phyloP scores from a whole-genome alignment of 257 asterid species.

The Plantago elongata region DNA sequence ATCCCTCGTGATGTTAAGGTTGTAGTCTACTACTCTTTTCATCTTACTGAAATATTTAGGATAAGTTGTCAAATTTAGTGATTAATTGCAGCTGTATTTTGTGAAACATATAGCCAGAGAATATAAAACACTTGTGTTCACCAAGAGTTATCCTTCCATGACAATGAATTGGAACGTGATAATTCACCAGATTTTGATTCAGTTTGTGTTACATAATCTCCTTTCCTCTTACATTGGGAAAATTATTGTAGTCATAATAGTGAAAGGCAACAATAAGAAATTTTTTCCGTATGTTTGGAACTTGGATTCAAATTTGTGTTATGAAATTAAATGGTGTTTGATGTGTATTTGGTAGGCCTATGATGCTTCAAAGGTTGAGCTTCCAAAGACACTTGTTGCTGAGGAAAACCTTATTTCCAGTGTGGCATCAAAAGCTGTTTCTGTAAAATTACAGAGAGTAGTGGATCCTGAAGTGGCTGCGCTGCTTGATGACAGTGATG shows the following conservation, averaged over 20 bases:
- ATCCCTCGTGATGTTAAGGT: slow-evolving; percentile 86
- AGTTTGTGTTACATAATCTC: not conserved
- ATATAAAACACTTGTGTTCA: not conserved
- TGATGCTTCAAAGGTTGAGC: slow-evolving; percentile 70
- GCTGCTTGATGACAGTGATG: slow-evolving; percentile 59
- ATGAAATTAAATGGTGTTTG: slow-evolving; percentile 11
- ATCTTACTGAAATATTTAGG: not conserved
- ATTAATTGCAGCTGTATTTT: not conserved
- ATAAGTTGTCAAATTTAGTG: not conserved
- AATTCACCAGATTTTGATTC: not conserved
- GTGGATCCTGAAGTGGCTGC: slow-evolving; percentile 88
- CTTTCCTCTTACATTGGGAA: no score
- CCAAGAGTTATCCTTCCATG: not conserved
- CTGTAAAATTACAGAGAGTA: slow-evolving; percentile 57
- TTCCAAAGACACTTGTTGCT: slow-evolving; percentile 39
- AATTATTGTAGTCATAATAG: no score
- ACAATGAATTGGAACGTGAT: not conserved
- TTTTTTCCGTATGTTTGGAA: not conserved
- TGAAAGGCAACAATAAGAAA: no score
- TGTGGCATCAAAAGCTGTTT: slow-evolving; percentile 55
- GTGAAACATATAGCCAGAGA: not conserved
- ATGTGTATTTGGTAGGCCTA: slow-evolving; percentile 52
- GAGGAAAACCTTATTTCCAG: slow-evolving; percentile 40
- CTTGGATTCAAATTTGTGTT: not conserved
- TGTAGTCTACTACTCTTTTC: not conserved